Percentiles rank a stretch among this genome's conserved stretches.
These are phyloP conservation scores for Phaffomyces thermotolerans DNA, from an alignment of 805 yeast genomes.

Conservation along the genomic window DNA sequence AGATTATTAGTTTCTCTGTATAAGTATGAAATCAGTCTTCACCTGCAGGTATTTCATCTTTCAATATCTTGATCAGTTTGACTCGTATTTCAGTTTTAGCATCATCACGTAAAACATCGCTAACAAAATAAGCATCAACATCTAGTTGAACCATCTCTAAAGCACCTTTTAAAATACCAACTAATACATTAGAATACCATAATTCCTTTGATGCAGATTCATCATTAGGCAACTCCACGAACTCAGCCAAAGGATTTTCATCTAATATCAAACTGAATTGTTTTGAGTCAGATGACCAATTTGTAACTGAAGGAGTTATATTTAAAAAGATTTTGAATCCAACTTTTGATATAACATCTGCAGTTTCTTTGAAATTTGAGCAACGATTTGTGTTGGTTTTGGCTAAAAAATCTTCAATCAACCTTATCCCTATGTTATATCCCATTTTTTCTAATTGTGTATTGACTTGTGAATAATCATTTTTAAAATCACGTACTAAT, in stretches of 20 bases:
- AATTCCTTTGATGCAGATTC: constrained; percentile 59
- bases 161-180: constrained; percentile 88
- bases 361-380: constrained; percentile 70
- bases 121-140: constrained; percentile 72
- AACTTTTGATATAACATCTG: constrained; percentile 75
- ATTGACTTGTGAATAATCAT: constrained; percentile 74
- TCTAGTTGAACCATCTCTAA: constrained; percentile 94
- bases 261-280: constrained; percentile 64
- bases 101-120: constrained; percentile 80
- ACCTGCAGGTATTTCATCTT: constrained; percentile 96
- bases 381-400: constrained; percentile 84
- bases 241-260: constrained; percentile 91
- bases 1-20: too few relatives aligned
- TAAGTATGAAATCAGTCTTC: constrained; percentile 48
- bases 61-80: constrained; percentile 60
- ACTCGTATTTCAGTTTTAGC: constrained; percentile 73
- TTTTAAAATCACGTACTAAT: constrained; percentile 72
- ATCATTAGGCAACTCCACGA: constrained; percentile 88
- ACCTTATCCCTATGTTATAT: constrained; percentile 82
- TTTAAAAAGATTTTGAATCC: constrained; percentile 90
- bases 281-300: constrained; percentile 72
- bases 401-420: constrained; percentile 90
- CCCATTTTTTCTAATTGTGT: constrained; percentile 88
- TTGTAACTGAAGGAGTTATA: constrained; percentile 64
- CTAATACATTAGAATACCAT: constrained; percentile 89